Evolutionary conservation across 768 basidiomycete genomes (phyloP), one percentile per base, ranked within the genome.

Genomic region (Tephrocybe rancida): DNA sequence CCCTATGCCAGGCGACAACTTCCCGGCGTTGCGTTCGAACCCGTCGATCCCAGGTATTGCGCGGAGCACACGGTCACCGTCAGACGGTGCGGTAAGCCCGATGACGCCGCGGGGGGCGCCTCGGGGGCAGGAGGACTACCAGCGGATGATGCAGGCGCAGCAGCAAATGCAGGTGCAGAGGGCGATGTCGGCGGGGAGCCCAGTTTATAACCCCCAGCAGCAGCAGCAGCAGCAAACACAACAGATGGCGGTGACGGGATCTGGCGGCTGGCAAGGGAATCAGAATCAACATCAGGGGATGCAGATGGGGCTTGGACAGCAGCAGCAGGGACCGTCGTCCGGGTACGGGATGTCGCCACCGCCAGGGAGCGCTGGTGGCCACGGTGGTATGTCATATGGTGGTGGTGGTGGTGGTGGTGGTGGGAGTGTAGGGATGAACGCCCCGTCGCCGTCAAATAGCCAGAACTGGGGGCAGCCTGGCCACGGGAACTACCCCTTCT

Each of bases 11-110:
- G 65, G 70, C 55, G 63, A 69, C 16, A 60, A 74, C 50, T 80
- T 81, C 53, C 77, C 82, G 11, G 73, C 75, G 5, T 68, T 86
- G 26, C 76, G 84, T 18, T 85, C 85, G 37, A 86, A 83, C 62
- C 70, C 61, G 67, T 44, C 81, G 19, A 85, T 90, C 48, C 87
- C 87, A 0, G 88, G 88, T 11, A 91, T 91, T 48, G 86, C 88
- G 19, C 76, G 89, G 61, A 89, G 84, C 59, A 81, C 83, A 45
- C 78, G 88, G 50, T 90, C 89, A 37, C 89, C 89, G n/a, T 84
- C 87, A 16, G 88, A 90, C 55, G 73, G 77, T 30, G 72, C 74
- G 22, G 72, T 76, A 26, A 74, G 82, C 47, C 79, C 82, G 29
- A 70, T 85, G 73, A 76, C 75, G 54, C 73, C 81, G 16, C 73